Evolutionary conservation across 176 grass and related monocot genomes (phyloP), one percentile per base, ranked within the genome.

Genomic region (Phragmites australis): DNA sequence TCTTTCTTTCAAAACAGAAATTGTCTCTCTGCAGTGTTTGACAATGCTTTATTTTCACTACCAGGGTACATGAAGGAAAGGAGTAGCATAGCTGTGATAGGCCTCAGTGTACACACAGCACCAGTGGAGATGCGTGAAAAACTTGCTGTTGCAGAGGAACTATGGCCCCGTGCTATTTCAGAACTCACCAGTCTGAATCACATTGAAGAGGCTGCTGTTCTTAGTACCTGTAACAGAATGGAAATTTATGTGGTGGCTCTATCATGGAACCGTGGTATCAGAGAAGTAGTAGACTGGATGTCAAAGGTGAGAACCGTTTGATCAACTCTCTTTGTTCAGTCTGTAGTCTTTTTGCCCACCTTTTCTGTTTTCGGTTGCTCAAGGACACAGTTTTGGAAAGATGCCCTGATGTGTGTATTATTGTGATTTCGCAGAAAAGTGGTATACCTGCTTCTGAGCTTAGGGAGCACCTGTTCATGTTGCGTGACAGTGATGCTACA

Each of bases 271-370:
- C 87, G 92, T 53, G 95, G 95, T 64, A 98, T 98, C 50, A 90
- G 90, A 87, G 95, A 98, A 90, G 92, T 98, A 11, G 83, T 94
- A 10, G 95, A 98, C 64, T 98, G 95, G 95, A 98, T 98, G 92
- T 72, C 95, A 77, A 98, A 93, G 92, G 95, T 98, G 87, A 87
- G 66, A 34, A 47, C 74, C 16, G 37, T 75, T 79, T 61, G 14
- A 79, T 61, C 16, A 56, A 48, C 76, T 76, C 22, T 32, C 17
- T 77, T 68, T 78, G 22, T n/a, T 67, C 34, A 52, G 42, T 77
- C 46, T 47, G 27, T 72, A 17, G 47, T 80, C 40, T 49, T 56
- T 60, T 69, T 60, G 3, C n/a, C 46, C 53, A 21, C 15, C 7
- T 86, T 88, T 82, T 1, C 25, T 9, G 29, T 67, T 74, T 75